Conservation (phyloP, 108 stramenopile genomes). For the Cylindrotheca closterium region DNA sequence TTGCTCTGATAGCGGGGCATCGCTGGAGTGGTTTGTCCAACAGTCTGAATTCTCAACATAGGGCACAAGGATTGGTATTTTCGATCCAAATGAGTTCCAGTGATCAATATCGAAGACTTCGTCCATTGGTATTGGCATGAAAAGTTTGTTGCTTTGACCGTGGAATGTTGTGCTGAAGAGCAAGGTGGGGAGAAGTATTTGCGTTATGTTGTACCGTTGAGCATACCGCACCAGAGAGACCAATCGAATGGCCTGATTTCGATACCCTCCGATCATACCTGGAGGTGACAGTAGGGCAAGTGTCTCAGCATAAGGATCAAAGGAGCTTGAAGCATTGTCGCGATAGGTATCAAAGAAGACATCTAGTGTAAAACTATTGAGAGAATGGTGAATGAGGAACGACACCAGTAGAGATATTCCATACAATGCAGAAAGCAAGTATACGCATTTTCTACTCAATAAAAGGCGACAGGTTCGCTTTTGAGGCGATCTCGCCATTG, state of each 20-base stretch:
- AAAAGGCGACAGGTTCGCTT: no score
- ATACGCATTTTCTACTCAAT: no score
- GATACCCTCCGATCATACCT: constrained; percentile 60
- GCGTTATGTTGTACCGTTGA: constrained; percentile 22
- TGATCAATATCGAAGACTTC: constrained; percentile 66
- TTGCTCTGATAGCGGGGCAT: background rate
- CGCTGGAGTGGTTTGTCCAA: constrained; percentile 2
- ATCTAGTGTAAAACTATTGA: no score
- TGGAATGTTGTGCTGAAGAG: constrained; percentile 37
- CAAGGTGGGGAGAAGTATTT: constrained; percentile 57
- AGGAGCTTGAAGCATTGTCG: no score
- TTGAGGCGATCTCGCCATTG: no score
- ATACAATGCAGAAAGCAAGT: no score
- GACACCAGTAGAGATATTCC: no score
- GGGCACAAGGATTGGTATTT: constrained; percentile 29
- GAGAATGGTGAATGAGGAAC: no score
- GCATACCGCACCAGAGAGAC: constrained; percentile 52
- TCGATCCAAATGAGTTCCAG: constrained; percentile 52
- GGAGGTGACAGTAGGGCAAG: constrained; percentile 48
- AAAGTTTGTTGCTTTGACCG: background rate
- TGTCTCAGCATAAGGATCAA: no score
- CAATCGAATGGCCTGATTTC: constrained; percentile 79
- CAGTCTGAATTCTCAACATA: constrained; percentile 20
- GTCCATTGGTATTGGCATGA: constrained; percentile 53
- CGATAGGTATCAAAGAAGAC: no score